phyloP scores from a whole-genome alignment of 805 yeast species.

The Nakazawaea anatomiae region DNA sequence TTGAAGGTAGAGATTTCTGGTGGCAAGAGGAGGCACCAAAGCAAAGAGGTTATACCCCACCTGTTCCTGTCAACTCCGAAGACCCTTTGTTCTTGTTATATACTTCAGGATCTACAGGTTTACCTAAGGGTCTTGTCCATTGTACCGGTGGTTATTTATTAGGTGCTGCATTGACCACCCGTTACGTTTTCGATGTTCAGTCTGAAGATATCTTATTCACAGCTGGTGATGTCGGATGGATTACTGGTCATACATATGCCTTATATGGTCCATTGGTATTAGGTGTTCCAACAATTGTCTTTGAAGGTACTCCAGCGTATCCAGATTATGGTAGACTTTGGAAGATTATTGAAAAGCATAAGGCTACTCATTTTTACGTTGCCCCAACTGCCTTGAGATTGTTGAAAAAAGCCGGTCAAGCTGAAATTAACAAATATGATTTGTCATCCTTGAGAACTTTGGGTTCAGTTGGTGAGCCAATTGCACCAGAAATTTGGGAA shows the following conservation, averaged over 20 bases:
- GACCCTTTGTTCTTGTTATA: constrained; percentile 94
- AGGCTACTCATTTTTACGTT: constrained; percentile 92
- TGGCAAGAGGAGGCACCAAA: constrained; percentile 89
- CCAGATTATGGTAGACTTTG: constrained; percentile 95
- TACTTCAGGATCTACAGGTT: constrained; percentile 97
- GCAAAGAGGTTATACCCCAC: constrained; percentile 82
- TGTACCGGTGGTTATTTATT: constrained; percentile 90
- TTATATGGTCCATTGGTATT: constrained; percentile 86
- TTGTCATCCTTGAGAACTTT: constrained; percentile 82
- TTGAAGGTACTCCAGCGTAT: constrained; percentile 97
- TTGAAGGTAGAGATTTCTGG: constrained; percentile 81
- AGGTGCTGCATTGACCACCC: constrained; percentile 88
- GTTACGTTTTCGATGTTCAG: constrained; percentile 90
- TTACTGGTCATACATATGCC: constrained; percentile 96
- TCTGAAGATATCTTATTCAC: constrained; percentile 85
- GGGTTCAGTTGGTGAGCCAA: constrained; percentile 98
- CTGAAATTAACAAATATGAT: constrained; percentile 73
- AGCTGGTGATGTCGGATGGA: constrained; percentile 99
- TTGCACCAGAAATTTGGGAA: constrained; percentile 97
- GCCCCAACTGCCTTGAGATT: constrained; percentile 98
- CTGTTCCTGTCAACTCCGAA: constrained; percentile 82
- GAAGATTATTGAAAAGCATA: constrained; percentile 89
- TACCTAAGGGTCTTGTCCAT: constrained; percentile 97
- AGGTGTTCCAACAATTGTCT: constrained; percentile 89
- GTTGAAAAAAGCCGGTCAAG: constrained; percentile 78